Percentiles rank a stretch among this genome's conserved stretches.
Evolutionary conservation across 208 protist genomes (phyloP).

Genomic region (Trypanosoma scelopori): DNA sequence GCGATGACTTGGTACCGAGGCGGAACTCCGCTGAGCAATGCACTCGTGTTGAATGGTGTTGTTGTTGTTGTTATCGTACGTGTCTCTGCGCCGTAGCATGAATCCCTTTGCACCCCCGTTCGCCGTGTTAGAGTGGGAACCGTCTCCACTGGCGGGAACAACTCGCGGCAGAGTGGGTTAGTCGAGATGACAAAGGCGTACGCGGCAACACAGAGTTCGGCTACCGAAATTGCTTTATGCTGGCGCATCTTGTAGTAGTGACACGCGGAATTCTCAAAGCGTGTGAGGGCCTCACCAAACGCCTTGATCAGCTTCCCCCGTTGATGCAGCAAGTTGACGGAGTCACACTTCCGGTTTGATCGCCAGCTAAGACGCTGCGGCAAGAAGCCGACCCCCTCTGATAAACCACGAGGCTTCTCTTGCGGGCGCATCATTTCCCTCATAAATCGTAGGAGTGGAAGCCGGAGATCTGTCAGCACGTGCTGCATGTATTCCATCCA

Average conservation of each 20-base stretch:
- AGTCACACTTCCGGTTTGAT: neutral
- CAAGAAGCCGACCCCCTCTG: neutral
- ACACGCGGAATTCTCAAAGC: conserved; percentile 23
- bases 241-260: conserved; percentile 17
- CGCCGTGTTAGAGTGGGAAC: conserved; percentile 4
- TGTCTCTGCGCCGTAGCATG: conserved; percentile 2
- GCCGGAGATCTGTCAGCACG: conserved; percentile 23
- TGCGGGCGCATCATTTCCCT: neutral
- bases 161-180: conserved; percentile 41
- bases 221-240: conserved; percentile 32
- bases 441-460: conserved; percentile 25
- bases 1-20: conserved; percentile 15
- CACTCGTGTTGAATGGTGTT: neutral
- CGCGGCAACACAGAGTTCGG: conserved; percentile 61
- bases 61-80: neutral
- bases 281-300: conserved; percentile 3
- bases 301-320: neutral
- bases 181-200: conserved; percentile 74
- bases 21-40: conserved; percentile 16
- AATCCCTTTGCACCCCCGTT: conserved; percentile 3
- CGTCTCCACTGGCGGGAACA: conserved; percentile 37
- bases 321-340: neutral
- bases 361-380: neutral
- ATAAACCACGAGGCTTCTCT: neutral
- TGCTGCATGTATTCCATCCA: conserved; percentile 33